Base-by-base conservation (phyloP, 1,284 basidiomycete genomes). In the Pyrrhoderma lamaoense region DNA sequence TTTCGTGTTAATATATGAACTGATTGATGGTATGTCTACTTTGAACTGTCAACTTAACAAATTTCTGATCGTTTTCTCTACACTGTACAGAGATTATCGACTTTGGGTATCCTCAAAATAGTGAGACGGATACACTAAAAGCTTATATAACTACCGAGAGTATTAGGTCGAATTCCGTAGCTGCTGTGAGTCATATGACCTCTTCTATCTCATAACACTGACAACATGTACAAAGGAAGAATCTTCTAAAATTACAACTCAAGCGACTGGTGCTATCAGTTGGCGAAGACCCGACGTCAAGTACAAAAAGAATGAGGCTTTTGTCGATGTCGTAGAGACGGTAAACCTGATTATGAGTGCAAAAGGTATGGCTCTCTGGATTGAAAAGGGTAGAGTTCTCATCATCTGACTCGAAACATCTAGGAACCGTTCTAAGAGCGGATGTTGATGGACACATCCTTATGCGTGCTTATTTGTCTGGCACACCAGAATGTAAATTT, bases 91-190 rank as follows among this genome's bases (percentile, higher is more conserved):
- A 99, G 70, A 96, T 98, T 65, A 84, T 92, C 63, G 95, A 99
- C 70, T 99, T 98, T 70, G 95, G 96, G 38, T 99, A 95, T 70
- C 95, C 95, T n/a, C 96, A 99, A 67, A 99, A 97, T 66, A 95
- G 93, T 58, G 95, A 99, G 67, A 93, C 89, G 43, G 94, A 98
- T 66, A 96, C 95, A 3, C 75, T 99, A 42, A 99, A 99, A 71
- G 89, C 90, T 61, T 97, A 97, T 66, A 98, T 99, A 57, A 98
- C 95, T 14, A 98, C 94, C 0, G 95, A 99, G 69, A 93, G 93
- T 57, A 84, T 99, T 50, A 88, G 96, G 59, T 92, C 90, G 64
- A 70, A 85, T 65, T 74, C 85, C 61, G 70, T 79, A 48, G 89
- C 89, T 49, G 84, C 89, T 47, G 91, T 93, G 61, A 36, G 84